phyloP scores from a whole-genome alignment of 2,329 filamentous ascomycete species.

The Cordyceps fumosorosea region DNA sequence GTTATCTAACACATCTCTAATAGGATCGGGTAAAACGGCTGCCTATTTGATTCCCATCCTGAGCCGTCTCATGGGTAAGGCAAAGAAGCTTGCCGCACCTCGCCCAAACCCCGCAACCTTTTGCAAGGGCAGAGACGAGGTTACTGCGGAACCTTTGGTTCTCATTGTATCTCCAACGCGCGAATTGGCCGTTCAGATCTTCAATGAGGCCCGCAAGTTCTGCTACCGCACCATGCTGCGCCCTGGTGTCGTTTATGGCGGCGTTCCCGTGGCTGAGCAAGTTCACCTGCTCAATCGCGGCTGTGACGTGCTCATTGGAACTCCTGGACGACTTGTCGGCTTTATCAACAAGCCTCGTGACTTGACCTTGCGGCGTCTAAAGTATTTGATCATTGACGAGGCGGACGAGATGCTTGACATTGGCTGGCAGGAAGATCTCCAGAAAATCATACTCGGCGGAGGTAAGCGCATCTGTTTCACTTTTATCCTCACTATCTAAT shows the following conservation, averaged over 20 bases:
- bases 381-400: slow-evolving; percentile 82
- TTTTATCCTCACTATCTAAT: slow-evolving; percentile 19
- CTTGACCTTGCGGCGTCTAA: slow-evolving; percentile 68
- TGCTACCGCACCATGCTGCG: slow-evolving; percentile 95
- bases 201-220: slow-evolving; percentile 85
- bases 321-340: slow-evolving; percentile 78
- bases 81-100: slow-evolving; percentile 74
- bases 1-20: neutral
- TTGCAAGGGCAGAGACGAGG: slow-evolving; percentile 38
- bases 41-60: slow-evolving; percentile 86
- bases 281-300: slow-evolving; percentile 68
- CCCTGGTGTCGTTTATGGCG: slow-evolving; percentile 84
- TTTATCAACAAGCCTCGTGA: slow-evolving; percentile 68
- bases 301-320: slow-evolving; percentile 83
- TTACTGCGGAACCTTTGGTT: slow-evolving; percentile 80
- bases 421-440: slow-evolving; percentile 73
- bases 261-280: slow-evolving; percentile 65
- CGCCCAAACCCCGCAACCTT: slow-evolving; percentile 61
- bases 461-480: slow-evolving; percentile 47
- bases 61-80: slow-evolving; percentile 92
- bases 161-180: slow-evolving; percentile 80
- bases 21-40: slow-evolving; percentile 93
- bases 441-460: slow-evolving; percentile 70
- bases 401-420: slow-evolving; percentile 83
- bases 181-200: slow-evolving; percentile 89